Conservation (phyloP, 116 monocot genomes). For the Dioscorea cayenensis region DNA sequence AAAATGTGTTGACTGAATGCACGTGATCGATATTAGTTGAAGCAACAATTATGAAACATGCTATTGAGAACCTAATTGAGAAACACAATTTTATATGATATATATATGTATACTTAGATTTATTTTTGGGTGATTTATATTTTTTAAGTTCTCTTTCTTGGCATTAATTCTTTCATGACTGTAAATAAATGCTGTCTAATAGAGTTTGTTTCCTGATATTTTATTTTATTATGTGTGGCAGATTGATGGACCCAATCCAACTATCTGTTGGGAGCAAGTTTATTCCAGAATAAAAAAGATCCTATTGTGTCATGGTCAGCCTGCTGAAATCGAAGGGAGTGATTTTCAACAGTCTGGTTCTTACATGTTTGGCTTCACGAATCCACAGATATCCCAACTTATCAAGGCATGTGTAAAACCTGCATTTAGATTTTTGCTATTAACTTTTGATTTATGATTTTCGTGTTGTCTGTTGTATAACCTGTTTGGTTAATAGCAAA, state of each 20-base stretch:
- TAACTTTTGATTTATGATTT: neutral
- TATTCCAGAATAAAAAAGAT: conserved; percentile 50
- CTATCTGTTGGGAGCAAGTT: conserved; percentile 83
- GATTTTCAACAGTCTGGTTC: conserved; percentile 71
- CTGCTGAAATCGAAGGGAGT: conserved; percentile 22
- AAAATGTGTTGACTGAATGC: too few species aligned
- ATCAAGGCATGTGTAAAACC: conserved; percentile 56
- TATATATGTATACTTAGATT: too few species aligned
- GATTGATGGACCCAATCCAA: conserved; percentile 79
- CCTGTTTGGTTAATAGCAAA: neutral
- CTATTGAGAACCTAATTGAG: too few species aligned
- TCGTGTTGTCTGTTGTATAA: neutral
- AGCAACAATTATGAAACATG: too few species aligned
- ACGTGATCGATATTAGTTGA: too few species aligned
- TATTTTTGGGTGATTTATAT: too few species aligned
- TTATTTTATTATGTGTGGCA: conserved; percentile 20
- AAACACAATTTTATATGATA: too few species aligned
- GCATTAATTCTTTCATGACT: neutral
- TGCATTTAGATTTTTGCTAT: neutral
- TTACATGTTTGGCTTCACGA: conserved; percentile 91
- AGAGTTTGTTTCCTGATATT: neutral
- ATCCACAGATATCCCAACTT: conserved; percentile 53
- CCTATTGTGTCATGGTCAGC: conserved; percentile 10
- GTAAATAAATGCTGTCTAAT: neutral
- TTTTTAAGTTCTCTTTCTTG: too few species aligned